Percentiles rank a stretch among this genome's conserved stretches.
These are phyloP conservation scores for Pontederia paniculata DNA, from an alignment of 176 grass and related monocot species.

Conservation along the genomic window DNA sequence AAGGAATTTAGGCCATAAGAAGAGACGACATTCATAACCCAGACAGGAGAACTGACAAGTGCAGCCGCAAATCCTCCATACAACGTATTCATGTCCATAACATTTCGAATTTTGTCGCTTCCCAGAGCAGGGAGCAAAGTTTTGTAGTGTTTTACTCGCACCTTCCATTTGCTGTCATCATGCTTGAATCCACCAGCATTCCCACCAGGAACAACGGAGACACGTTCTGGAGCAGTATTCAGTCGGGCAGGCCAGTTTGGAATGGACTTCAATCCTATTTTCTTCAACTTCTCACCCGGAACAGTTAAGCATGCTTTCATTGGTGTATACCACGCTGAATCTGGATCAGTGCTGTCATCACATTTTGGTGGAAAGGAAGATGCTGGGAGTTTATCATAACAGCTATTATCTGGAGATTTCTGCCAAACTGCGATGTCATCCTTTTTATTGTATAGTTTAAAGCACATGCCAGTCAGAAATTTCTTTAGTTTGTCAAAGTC, in stretches of 20 bases:
- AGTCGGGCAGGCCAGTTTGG: conserved; percentile 79
- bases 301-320: conserved; percentile 65
- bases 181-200: conserved; percentile 57
- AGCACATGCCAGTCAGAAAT: conserved; percentile 68
- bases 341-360: conserved; percentile 81
- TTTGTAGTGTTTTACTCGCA: conserved; percentile 60
- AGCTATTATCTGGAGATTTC: conserved; percentile 44
- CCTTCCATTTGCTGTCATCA: conserved; percentile 68
- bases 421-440: conserved; percentile 93
- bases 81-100: conserved; percentile 92
- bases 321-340: conserved; percentile 82
- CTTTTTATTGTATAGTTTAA: conserved; percentile 71
- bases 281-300: conserved; percentile 39
- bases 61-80: conserved; percentile 60
- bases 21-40: conserved; percentile 97
- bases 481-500: conserved; percentile 64
- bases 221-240: conserved; percentile 43
- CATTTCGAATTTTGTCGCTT: conserved; percentile 61
- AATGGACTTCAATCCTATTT: conserved; percentile 28
- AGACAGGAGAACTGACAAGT: conserved; percentile 62
- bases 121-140: conserved; percentile 50
- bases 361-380: conserved; percentile 59
- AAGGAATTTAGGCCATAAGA: conserved; percentile 62
- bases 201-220: conserved; percentile 52
- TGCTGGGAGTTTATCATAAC: conserved; percentile 68